Evolutionary conservation across 2,329 filamentous ascomycete genomes (phyloP).

Genomic region (Periconia sp.): DNA sequence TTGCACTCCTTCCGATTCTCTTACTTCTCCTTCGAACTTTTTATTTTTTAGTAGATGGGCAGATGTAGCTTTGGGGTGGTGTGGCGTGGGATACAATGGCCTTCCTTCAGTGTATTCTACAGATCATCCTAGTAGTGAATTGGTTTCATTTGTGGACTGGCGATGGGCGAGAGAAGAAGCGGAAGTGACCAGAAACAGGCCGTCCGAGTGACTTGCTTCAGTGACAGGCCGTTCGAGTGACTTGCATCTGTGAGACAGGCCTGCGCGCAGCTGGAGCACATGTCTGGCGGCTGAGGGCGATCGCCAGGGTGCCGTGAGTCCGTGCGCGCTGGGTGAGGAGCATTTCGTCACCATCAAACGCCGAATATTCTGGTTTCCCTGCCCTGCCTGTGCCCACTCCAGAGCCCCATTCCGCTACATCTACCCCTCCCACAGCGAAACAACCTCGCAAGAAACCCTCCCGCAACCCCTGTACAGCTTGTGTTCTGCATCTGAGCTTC

Average conservation of each 20-base stretch:
- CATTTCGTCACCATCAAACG: slow-evolving; percentile 45
- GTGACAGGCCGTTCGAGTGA: slow-evolving; percentile 3
- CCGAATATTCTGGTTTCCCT: slow-evolving; percentile 39
- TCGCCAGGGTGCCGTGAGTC: slow-evolving; percentile 35
- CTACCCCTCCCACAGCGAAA: no score
- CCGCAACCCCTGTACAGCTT: no score
- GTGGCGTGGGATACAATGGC: slow-evolving; percentile 39
- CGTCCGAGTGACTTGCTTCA: no score
- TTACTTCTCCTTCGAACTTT: slow-evolving; percentile 38
- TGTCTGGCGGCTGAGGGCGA: slow-evolving; percentile 33
- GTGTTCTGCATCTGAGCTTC: slow-evolving; percentile 5
- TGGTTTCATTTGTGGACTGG: slow-evolving; percentile 43
- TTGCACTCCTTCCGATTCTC: slow-evolving; percentile 47
- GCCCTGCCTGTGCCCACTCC: slow-evolving; percentile 29
- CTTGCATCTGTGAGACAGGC: slow-evolving; percentile 9
- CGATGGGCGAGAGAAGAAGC: no score
- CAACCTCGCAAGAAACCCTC: no score
- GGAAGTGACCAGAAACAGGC: no score
- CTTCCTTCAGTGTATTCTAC: slow-evolving; percentile 51
- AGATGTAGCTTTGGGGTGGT: slow-evolving; percentile 38
- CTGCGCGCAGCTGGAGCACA: no score
- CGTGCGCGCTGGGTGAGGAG: slow-evolving; percentile 21
- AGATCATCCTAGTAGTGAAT: slow-evolving; percentile 47
- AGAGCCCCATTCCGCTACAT: slow-evolving; percentile 23
- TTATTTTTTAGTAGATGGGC: slow-evolving; percentile 45